Percentiles rank a stretch among this genome's conserved stretches.
phyloP scores from a whole-genome alignment of 1,139 yeast genomes.

The Yamadazyma aaseri region DNA sequence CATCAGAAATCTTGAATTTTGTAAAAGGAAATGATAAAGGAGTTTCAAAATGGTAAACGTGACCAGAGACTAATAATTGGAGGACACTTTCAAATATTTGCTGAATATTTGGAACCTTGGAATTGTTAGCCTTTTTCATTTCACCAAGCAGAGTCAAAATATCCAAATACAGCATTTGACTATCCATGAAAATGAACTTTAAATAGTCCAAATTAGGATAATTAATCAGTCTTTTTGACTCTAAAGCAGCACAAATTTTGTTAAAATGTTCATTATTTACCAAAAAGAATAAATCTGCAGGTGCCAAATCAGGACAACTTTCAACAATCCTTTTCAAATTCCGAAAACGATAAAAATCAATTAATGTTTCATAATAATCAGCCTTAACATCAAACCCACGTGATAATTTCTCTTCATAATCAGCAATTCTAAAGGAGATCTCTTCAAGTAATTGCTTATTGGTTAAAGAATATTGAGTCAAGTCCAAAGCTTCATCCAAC shows the following conservation, averaged over 20 bases:
- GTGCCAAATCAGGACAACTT: constrained; percentile 7
- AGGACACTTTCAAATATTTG: constrained; percentile 7
- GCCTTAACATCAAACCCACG: constrained; percentile 10
- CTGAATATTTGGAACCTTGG: not conserved
- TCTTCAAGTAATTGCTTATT: not conserved
- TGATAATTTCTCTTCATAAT: constrained; percentile 4
- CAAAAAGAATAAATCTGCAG: constrained; percentile 14
- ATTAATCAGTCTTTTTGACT: not conserved
- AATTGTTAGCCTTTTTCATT: not conserved
- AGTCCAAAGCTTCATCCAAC: constrained; percentile 24
- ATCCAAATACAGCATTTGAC: constrained; percentile 3
- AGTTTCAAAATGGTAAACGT: constrained; percentile 6
- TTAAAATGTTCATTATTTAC: constrained; percentile 9
- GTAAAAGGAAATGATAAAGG: constrained; percentile 11
- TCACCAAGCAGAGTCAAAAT: constrained; percentile 1
- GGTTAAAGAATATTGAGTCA: constrained; percentile 8
- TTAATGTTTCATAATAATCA: constrained; percentile 19
- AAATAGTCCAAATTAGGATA: constrained; percentile 2
- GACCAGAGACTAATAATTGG: constrained; percentile 9
- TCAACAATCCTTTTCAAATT: constrained; percentile 21
- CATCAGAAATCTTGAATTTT: constrained; percentile 14
- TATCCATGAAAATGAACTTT: constrained; percentile 6
- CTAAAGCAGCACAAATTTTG: constrained; percentile 6
- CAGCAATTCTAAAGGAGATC: constrained; percentile 17
- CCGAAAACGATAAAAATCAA: constrained; percentile 28